phyloP scores from a whole-genome alignment of 495 filamentous ascomycete species.

The Podospora didyma region DNA sequence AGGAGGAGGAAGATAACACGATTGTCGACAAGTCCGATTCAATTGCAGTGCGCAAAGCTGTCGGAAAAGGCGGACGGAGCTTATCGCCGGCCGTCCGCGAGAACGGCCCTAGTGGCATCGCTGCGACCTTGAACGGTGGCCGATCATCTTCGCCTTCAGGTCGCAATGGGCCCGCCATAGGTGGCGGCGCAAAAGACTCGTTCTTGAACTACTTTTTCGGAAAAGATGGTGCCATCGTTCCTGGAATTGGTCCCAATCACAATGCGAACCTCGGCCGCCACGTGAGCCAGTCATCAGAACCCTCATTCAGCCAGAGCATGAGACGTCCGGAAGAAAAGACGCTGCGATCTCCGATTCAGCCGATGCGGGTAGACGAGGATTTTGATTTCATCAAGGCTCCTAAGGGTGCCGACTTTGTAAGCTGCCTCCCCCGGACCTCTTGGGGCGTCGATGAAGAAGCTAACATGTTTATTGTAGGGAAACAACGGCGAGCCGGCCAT shows the following conservation, averaged over 20 bases:
- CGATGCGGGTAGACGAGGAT: slow-evolving; percentile 31
- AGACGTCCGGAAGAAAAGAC: slow-evolving; percentile 66
- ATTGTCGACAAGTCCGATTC: slow-evolving; percentile 54
- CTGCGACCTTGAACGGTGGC: slow-evolving; percentile 62
- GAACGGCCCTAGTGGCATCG: slow-evolving; percentile 54
- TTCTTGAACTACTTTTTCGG: slow-evolving; percentile 99
- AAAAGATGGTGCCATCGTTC: slow-evolving; percentile 68
- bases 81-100: slow-evolving; percentile 78
- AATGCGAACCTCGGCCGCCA: slow-evolving; percentile 54
- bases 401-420: slow-evolving; percentile 50
- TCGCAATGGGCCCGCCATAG: slow-evolving; percentile 47
- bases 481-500: slow-evolving; percentile 70
- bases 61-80: slow-evolving; percentile 61
- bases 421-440: slow-evolving; percentile 22
- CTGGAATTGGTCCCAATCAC: slow-evolving; percentile 30
- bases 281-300: slow-evolving; percentile 68
- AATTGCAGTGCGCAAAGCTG: slow-evolving; percentile 33
- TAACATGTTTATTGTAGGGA: slow-evolving; percentile 33
- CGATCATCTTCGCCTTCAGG: slow-evolving; percentile 60
- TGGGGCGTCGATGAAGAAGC: background rate
- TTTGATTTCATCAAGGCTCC: slow-evolving; percentile 25
- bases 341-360: slow-evolving; percentile 34
- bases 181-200: slow-evolving; percentile 67
- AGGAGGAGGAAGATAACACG: slow-evolving; percentile 66
- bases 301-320: slow-evolving; percentile 78